These are phyloP conservation scores for Trichomonas gallinae DNA, from an alignment of 208 protist species.

Conservation along the genomic window DNA sequence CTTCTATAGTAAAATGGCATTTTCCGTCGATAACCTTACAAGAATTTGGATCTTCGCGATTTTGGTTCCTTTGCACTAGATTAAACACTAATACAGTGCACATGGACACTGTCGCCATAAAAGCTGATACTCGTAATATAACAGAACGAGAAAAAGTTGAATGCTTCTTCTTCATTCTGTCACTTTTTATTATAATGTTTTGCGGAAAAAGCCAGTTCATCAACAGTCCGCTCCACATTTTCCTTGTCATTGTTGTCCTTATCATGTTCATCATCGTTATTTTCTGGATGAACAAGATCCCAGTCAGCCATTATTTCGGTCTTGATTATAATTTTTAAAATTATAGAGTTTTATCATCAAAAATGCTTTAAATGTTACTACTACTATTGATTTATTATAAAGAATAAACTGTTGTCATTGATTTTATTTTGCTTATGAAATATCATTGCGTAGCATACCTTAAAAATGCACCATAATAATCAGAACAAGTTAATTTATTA, in stretches of 20 bases:
- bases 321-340: not conserved
- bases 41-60: not conserved
- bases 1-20: not conserved
- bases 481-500: too few relatives aligned
- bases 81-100: not conserved
- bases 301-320: not conserved
- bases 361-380: too few relatives aligned
- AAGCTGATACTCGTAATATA: not conserved
- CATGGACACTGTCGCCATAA: not conserved
- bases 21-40: not conserved
- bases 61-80: not conserved
- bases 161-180: not conserved
- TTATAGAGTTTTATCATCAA: too few relatives aligned
- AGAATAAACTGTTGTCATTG: too few relatives aligned
- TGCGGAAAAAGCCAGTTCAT: not conserved
- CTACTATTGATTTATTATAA: too few relatives aligned
- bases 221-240: not conserved
- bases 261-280: not conserved
- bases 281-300: not conserved
- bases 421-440: too few relatives aligned
- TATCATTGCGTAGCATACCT: too few relatives aligned
- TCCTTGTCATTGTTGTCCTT: not conserved
- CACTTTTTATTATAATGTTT: not conserved
- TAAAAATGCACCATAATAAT: too few relatives aligned
- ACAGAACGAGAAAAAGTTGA: not conserved